Evolutionary conservation across 202 grass and related monocot genomes (phyloP), one percentile per base, ranked within the genome.

Genomic region (Cymbopogon flexuosus): DNA sequence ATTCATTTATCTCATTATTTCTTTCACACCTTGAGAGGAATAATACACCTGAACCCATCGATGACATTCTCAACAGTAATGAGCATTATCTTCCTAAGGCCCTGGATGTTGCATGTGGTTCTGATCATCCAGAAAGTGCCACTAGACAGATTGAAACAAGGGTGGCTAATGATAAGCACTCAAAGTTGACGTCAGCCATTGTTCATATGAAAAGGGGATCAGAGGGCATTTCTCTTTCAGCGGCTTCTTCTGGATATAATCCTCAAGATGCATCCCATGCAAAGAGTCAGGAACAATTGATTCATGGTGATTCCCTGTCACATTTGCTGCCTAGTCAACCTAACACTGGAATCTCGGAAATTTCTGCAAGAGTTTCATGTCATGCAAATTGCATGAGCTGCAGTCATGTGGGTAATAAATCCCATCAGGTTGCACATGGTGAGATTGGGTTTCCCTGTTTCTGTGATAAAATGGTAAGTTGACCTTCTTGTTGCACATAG

Each of bases 11-110:
- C 54, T 93, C 95, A 75, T 57, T 98, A 72, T 98, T 98, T 93
- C 95, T 98, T 79, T 98, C 95, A 46, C 92, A 98, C 76, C 95
- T 98, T 43, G 95, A 98, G 81, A 88, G 92, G 73, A 98, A 91
- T 68, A 93, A 72, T 69, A 81, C 77, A 69, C 61, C 77, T 24
- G 83, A 86, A 77, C 87, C 84, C 49, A 52, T 61, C 1, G 88
- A 91, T 71, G 89, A 91, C 88, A 81, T 94, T 68, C 84, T 94
- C 71, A 90, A 92, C 60, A 89, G 66, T 75, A 93, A 75, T 37
- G 89, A 87, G 57, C 88, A 87, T 63, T 87, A 75, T 68, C 69
- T 81, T 66, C 75, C 84, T 68, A 91, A 81, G 73, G 59, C 79
- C 76, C 41, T 66, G 76, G 58, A 82, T 88, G 71, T 54, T 81